Evolutionary conservation across 805 yeast genomes (phyloP).

Genomic region (Suhomyces pyralidae): DNA sequence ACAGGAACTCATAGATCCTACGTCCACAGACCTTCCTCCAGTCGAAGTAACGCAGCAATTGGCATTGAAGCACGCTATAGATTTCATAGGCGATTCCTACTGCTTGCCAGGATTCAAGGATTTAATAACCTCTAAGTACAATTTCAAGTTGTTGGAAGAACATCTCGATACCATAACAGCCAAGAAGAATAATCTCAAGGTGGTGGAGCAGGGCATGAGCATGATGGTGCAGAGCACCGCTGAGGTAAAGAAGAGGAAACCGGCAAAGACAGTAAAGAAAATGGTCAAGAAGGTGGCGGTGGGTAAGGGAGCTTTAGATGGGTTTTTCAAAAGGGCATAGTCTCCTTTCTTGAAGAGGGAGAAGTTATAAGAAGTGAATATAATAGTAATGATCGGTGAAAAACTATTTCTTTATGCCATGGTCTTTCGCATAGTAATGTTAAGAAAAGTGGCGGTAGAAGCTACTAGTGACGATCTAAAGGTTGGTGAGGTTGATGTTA

Average conservation of each 20-base stretch:
- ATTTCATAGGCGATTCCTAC: constrained; percentile 45
- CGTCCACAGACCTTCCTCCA: constrained; percentile 24
- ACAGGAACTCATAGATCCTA: constrained; percentile 4
- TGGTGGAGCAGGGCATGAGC: constrained; percentile 28
- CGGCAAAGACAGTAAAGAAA: constrained; percentile 22
- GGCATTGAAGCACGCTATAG: constrained; percentile 41
- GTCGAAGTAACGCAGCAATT: constrained; percentile 32
- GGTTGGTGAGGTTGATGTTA: too few relatives aligned
- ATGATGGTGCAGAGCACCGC: constrained; percentile 16
- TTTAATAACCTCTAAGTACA: constrained; percentile 10
- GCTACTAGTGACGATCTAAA: too few relatives aligned
- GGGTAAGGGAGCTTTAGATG: constrained; percentile 69
- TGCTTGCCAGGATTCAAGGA: constrained; percentile 28
- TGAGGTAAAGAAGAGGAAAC: constrained; percentile 21
- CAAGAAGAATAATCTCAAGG: constrained; percentile 19
- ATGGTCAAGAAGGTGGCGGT: constrained; percentile 44
- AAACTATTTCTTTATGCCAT: too few relatives aligned
- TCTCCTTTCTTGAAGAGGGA: too few relatives aligned
- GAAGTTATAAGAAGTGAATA: too few relatives aligned
- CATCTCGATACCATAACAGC: constrained; percentile 15
- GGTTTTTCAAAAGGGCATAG: constrained; percentile 52
- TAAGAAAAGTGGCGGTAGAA: too few relatives aligned
- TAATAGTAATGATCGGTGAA: too few relatives aligned
- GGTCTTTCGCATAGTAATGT: too few relatives aligned
- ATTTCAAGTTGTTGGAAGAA: constrained; percentile 19